phyloP scores from a whole-genome alignment of 1,284 basidiomycete genomes.

The Hortiboletus rubellus region DNA sequence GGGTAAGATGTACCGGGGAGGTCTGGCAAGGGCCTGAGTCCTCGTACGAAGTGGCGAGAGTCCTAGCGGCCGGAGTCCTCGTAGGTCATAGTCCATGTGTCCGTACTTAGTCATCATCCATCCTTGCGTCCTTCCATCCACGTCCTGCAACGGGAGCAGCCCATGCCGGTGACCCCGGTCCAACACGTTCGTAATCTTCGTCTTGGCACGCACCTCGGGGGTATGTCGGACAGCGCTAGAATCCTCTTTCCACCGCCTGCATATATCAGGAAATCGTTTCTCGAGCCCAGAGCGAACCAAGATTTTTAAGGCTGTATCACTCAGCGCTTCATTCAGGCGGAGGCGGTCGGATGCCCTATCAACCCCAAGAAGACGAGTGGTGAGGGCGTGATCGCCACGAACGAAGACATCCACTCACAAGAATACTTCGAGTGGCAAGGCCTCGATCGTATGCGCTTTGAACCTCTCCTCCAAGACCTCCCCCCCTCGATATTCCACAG shows the following conservation, averaged over 20 bases:
- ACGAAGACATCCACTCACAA: slow-evolving; percentile 17
- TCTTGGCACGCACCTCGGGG: background rate
- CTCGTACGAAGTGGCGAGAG: too few relatives aligned
- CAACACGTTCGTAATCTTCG: background rate
- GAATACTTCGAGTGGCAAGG: slow-evolving; percentile 15
- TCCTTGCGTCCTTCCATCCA: too few relatives aligned
- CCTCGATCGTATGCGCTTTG: background rate
- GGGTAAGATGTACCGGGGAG: too few relatives aligned
- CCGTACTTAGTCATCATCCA: too few relatives aligned
- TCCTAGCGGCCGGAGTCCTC: too few relatives aligned
- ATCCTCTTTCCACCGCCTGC: slow-evolving; percentile 21
- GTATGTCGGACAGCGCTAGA: background rate
- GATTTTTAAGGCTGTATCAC: slow-evolving; percentile 29
- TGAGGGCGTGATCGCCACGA: background rate
- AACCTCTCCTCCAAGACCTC: slow-evolving; percentile 2
- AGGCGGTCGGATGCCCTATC: slow-evolving; percentile 26
- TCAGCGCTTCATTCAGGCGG: slow-evolving; percentile 27
- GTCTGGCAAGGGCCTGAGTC: too few relatives aligned
- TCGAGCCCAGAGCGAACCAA: slow-evolving; percentile 36
- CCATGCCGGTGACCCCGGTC: too few relatives aligned
- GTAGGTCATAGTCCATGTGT: too few relatives aligned
- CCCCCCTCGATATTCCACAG: slow-evolving; percentile 23
- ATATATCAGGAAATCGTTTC: slow-evolving; percentile 24
- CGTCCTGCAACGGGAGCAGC: too few relatives aligned
- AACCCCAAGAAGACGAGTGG: too few relatives aligned